Percentiles rank a stretch among this genome's conserved stretches.
Conservation (phyloP, 371 early-diverging fungal genomes). For the Dentiscutata heterogama region DNA sequence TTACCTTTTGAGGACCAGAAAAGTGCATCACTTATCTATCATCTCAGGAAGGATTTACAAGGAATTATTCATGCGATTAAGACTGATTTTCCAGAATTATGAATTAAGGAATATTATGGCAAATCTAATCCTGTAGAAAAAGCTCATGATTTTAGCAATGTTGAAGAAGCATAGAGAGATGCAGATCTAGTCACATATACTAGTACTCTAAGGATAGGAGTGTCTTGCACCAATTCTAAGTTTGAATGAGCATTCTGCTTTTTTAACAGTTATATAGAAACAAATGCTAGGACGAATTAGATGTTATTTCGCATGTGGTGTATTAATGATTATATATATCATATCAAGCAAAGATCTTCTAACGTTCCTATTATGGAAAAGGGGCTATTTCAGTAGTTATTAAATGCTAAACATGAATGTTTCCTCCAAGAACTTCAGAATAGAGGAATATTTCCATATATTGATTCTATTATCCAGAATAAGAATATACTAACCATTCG, state of each 20-base stretch:
- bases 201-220: conserved; percentile 37
- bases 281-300: conserved; percentile 32
- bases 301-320: conserved; percentile 36
- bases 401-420: conserved; percentile 31
- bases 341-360: conserved; percentile 39
- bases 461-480: conserved; percentile 36
- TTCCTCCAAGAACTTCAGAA: conserved; percentile 21
- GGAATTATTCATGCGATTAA: background rate
- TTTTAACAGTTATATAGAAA: conserved; percentile 42
- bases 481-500: background rate
- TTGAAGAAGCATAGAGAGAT: conserved; percentile 35
- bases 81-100: conserved; percentile 13
- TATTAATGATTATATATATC: conserved; percentile 34
- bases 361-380: conserved; percentile 25
- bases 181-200: conserved; percentile 11
- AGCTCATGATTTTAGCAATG: conserved; percentile 20
- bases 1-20: background rate
- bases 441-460: conserved; percentile 36
- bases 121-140: background rate
- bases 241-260: conserved; percentile 39
- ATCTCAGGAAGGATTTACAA: conserved; percentile 1
- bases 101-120: conserved; percentile 24
- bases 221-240: conserved; percentile 37
- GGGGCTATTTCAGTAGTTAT: conserved; percentile 29
- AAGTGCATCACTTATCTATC: background rate